Conservation (phyloP, 257 asterid genomes). For the Nicotiana undulata region DNA sequence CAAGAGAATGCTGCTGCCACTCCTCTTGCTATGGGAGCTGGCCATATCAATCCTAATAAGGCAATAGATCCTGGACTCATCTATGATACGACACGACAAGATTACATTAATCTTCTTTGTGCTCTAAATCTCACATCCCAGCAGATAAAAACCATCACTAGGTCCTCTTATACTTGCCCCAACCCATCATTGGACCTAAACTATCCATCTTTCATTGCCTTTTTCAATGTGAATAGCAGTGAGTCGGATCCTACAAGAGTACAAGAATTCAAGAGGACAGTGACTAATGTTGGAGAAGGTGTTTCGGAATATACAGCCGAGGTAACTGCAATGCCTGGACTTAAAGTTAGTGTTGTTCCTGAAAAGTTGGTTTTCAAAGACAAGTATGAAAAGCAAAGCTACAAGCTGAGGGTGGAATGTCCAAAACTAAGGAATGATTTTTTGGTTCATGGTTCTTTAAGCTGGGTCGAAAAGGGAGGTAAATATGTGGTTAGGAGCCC, state of each 20-base stretch:
- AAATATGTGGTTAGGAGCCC: too few species aligned
- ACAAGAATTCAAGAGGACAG: background rate
- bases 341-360: too few species aligned
- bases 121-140: background rate
- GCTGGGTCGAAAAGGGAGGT: too few species aligned
- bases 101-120: background rate
- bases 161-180: background rate
- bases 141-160: background rate
- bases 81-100: background rate
- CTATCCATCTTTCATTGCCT: constrained; percentile 2
- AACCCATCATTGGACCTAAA: background rate
- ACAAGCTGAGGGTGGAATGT: too few species aligned
- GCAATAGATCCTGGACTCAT: background rate
- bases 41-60: background rate
- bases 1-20: background rate
- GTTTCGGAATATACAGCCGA: too few species aligned
- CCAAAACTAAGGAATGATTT: too few species aligned
- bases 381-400: too few species aligned
- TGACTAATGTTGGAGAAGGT: background rate
- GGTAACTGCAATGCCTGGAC: too few species aligned
- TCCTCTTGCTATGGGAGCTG: constrained; percentile 10
- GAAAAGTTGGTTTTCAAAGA: too few species aligned
- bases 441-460: too few species aligned
- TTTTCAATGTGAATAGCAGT: background rate
- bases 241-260: background rate